phyloP scores from a whole-genome alignment of 108 stramenopile species.

The Skeletonema tropicum region DNA sequence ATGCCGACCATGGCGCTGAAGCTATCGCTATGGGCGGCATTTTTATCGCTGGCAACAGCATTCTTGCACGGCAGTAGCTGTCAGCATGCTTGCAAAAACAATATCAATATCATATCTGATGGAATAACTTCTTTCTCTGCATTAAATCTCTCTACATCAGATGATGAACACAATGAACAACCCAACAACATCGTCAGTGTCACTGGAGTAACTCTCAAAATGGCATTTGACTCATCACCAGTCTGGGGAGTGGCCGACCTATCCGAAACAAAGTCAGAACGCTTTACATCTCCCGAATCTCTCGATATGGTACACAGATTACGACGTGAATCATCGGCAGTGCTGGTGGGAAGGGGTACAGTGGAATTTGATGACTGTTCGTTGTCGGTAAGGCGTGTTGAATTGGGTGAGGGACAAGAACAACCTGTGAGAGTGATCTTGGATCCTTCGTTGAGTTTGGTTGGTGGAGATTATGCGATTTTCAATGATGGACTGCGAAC shows the following conservation, averaged over 20 bases:
- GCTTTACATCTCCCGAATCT: slow-evolving; percentile 75
- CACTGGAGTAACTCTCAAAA: slow-evolving; percentile 79
- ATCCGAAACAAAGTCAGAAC: slow-evolving; percentile 51
- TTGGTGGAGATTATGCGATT: slow-evolving; percentile 49
- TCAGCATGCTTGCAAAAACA: not conserved
- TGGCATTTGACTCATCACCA: slow-evolving; percentile 71
- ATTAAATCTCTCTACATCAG: not conserved
- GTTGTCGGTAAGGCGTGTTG: slow-evolving; percentile 69
- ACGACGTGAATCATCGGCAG: slow-evolving; percentile 63
- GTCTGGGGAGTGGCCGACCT: slow-evolving; percentile 71
- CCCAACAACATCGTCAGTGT: not conserved
- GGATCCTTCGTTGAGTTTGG: slow-evolving; percentile 65
- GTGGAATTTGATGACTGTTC: slow-evolving; percentile 78
- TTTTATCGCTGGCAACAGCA: not conserved
- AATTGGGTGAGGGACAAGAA: slow-evolving; percentile 23
- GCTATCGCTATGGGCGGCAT: not conserved
- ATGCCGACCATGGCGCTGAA: slow-evolving; percentile 1
- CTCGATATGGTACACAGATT: slow-evolving; percentile 87
- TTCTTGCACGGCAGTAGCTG: not conserved
- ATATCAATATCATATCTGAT: no score
- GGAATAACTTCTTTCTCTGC: not conserved
- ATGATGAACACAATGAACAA: not conserved
- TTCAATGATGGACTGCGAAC: slow-evolving; percentile 65
- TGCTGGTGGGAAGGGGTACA: slow-evolving; percentile 78
- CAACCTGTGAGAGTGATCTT: slow-evolving; percentile 78